phyloP scores from a whole-genome alignment of 148 eudicot species.

The Heliamphora exappendiculata region DNA sequence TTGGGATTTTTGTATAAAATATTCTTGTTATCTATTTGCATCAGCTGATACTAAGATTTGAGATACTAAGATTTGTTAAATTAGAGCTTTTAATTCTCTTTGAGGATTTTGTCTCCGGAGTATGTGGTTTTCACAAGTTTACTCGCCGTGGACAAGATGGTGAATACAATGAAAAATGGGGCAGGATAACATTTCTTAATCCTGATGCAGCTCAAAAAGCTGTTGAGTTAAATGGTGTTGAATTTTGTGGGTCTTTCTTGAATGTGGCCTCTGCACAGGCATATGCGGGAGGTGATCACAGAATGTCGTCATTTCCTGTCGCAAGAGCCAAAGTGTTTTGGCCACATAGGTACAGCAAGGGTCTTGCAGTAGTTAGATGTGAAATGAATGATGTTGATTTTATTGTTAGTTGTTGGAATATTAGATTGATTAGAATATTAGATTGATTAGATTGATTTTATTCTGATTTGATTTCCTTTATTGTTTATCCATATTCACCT shows the following conservation, averaged over 20 bases:
- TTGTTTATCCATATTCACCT: too few species aligned
- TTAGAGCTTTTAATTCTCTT: slow-evolving; percentile 50
- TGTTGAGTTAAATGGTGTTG: slow-evolving; percentile 32
- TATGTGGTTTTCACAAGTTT: slow-evolving; percentile 54
- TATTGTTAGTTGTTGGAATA: too few species aligned
- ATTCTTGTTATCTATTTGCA: too few species aligned
- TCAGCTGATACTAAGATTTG: too few species aligned
- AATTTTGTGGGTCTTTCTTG: slow-evolving; percentile 37
- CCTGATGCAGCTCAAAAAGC: slow-evolving; percentile 76
- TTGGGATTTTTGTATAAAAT: too few species aligned
- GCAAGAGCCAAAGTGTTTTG: slow-evolving; percentile 73
- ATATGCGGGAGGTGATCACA: slow-evolving; percentile 46
- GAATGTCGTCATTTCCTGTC: slow-evolving; percentile 46
- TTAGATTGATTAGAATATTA: too few species aligned
- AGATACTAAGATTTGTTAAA: too few species aligned
- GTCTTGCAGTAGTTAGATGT: slow-evolving; percentile 60
- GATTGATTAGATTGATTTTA: too few species aligned
- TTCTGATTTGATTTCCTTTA: too few species aligned
- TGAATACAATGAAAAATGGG: slow-evolving; percentile 70
- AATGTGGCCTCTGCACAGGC: slow-evolving; percentile 41
- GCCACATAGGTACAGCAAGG: slow-evolving; percentile 81
- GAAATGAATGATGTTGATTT: slow-evolving; percentile 35
- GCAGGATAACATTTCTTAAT: slow-evolving; percentile 65
- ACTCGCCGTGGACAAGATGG: slow-evolving; percentile 28
- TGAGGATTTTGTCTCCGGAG: slow-evolving; percentile 40